Conservation (phyloP, 768 basidiomycete genomes). For the Russula ochroleuca region DNA sequence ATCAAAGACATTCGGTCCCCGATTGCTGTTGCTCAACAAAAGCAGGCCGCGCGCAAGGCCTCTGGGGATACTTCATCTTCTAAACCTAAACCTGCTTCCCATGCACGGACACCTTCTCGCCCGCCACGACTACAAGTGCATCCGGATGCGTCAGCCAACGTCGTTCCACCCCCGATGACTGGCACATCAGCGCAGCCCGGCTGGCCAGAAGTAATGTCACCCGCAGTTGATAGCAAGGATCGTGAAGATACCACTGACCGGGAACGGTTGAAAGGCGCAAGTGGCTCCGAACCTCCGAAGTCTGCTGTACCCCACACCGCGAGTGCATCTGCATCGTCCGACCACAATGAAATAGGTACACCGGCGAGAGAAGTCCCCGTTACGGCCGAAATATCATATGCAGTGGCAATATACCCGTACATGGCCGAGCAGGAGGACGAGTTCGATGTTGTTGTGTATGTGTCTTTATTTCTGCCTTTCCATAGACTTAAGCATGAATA, state of each 20-base stretch:
- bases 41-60: constrained; percentile 85
- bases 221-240: constrained; percentile 45
- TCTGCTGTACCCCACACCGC: constrained; percentile 38
- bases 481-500: constrained; percentile 33
- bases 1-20: constrained; percentile 97
- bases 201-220: constrained; percentile 74
- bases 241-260: constrained; percentile 40
- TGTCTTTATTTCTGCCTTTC: constrained; percentile 28
- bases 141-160: constrained; percentile 43
- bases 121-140: constrained; percentile 70
- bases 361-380: constrained; percentile 35
- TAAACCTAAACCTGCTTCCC: constrained; percentile 35
- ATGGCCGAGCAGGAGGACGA: constrained; percentile 98
- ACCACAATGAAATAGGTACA: constrained; percentile 27
- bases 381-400: constrained; percentile 70
- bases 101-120: constrained; percentile 39
- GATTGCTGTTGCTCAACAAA: constrained; percentile 93
- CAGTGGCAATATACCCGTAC: constrained; percentile 97
- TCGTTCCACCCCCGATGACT: constrained; percentile 49
- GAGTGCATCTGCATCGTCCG: constrained; percentile 24
- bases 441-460: constrained; percentile 94
- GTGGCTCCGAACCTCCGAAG: constrained; percentile 30
- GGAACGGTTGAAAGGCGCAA: constrained; percentile 17
- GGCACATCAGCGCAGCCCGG: constrained; percentile 56
- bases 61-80: constrained; percentile 36